A percentile compares a stretch with the other conserved stretches of the same genome.
phyloP scores from a whole-genome alignment of 2,329 filamentous ascomycete species.

The Fusarium sp. region DNA sequence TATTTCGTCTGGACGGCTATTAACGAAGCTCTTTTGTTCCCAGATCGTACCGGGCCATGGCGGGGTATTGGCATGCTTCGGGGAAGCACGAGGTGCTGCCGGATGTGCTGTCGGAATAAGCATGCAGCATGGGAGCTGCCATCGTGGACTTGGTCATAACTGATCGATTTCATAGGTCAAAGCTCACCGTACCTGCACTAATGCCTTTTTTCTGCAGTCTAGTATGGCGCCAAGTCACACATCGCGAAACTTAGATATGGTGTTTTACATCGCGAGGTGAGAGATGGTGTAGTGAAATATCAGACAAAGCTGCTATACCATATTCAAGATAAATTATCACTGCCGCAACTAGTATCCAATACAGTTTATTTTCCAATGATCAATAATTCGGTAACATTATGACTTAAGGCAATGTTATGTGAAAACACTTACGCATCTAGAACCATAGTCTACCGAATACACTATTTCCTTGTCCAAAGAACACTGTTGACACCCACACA shows the following conservation, averaged over 20 bases:
- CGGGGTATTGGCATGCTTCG: slow-evolving; percentile 33
- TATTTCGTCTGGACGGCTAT: not conserved
- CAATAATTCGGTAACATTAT: too few species aligned
- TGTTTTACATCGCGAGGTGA: not conserved
- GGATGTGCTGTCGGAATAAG: slow-evolving; percentile 34
- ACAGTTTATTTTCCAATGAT: not conserved
- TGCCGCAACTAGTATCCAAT: not conserved
- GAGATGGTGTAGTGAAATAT: not conserved
- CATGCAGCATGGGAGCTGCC: slow-evolving; percentile 33
- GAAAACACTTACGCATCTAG: not conserved
- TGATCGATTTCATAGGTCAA: slow-evolving; percentile 22
- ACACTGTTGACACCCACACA: too few species aligned
- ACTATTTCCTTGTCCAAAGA: not conserved
- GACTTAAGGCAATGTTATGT: not conserved
- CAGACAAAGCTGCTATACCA: not conserved
- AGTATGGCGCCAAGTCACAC: slow-evolving; percentile 21
- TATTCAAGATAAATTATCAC: not conserved
- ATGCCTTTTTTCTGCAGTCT: slow-evolving; percentile 25
- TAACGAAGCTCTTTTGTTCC: slow-evolving; percentile 5
- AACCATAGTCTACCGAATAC: too few species aligned
- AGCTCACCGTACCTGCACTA: slow-evolving; percentile 38
- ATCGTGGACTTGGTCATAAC: slow-evolving; percentile 17
- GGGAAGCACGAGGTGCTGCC: slow-evolving; percentile 40
- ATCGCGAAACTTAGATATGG: not conserved
- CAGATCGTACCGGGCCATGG: slow-evolving; percentile 25